phyloP scores from a whole-genome alignment of 495 filamentous ascomycete species.

The Thozetella sp. region DNA sequence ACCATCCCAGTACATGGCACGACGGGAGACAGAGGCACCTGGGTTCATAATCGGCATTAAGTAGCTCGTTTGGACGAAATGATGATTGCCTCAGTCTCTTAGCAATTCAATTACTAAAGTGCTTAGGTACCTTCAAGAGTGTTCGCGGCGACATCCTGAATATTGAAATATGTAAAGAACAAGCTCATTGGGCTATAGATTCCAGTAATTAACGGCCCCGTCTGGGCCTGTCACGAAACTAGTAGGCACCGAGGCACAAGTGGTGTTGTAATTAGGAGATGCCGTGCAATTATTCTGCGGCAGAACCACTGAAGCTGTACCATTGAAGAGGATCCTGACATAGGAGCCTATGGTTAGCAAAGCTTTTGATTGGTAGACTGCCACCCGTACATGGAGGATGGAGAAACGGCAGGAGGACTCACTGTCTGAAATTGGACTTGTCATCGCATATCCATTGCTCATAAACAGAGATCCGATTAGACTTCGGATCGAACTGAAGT shows the following conservation, averaged over 20 bases:
- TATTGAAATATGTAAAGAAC: too few relatives aligned
- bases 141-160: too few relatives aligned
- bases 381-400: neutral
- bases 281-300: neutral
- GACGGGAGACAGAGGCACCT: too few relatives aligned
- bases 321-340: neutral
- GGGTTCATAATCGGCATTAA: too few relatives aligned
- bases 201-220: neutral
- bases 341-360: neutral
- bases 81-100: too few relatives aligned
- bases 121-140: too few relatives aligned
- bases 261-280: neutral
- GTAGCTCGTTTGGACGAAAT: too few relatives aligned
- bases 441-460: neutral
- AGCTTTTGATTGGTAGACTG: neutral
- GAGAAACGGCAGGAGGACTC: neutral
- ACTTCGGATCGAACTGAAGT: neutral
- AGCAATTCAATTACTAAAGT: too few relatives aligned
- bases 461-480: neutral
- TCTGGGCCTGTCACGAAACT: neutral
- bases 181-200: too few relatives aligned
- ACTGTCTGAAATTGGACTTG: neutral
- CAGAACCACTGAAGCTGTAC: neutral
- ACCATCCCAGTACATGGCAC: too few relatives aligned
- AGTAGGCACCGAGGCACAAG: neutral